Evolutionary conservation across 2,329 filamentous ascomycete genomes (phyloP).

Genomic region (Cercospora brassicicola): DNA sequence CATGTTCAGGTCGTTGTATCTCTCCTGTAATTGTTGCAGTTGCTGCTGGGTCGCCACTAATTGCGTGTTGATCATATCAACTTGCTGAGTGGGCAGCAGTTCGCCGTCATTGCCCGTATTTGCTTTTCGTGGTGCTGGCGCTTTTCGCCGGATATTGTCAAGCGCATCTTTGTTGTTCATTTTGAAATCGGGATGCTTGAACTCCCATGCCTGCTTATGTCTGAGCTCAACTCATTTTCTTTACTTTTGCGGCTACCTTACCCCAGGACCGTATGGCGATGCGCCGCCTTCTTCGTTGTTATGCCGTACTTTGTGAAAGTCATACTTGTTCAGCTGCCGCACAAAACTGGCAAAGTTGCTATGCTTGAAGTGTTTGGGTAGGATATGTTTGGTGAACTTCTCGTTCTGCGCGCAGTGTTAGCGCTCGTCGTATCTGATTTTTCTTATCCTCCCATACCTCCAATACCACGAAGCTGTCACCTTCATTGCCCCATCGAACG

Average conservation of each 20-base stretch:
- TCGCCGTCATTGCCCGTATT: slow-evolving; percentile 62
- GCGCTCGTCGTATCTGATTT: background rate
- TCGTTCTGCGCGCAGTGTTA: slow-evolving; percentile 66
- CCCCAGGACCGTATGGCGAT: slow-evolving; percentile 77
- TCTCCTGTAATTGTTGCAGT: slow-evolving; percentile 80
- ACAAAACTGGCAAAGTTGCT: slow-evolving; percentile 79
- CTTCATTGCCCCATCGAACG: slow-evolving; percentile 91
- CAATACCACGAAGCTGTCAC: slow-evolving; percentile 93
- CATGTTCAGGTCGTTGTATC: slow-evolving; percentile 74
- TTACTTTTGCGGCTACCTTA: slow-evolving; percentile 43
- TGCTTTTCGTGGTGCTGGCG: slow-evolving; percentile 81
- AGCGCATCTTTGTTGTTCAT: slow-evolving; percentile 93
- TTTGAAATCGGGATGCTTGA: slow-evolving; percentile 95
- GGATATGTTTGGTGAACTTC: slow-evolving; percentile 94
- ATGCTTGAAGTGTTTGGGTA: slow-evolving; percentile 98
- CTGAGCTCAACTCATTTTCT: slow-evolving; percentile 36
- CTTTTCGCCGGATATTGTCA: slow-evolving; percentile 94
- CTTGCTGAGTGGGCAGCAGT: slow-evolving; percentile 78
- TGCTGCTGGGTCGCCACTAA: slow-evolving; percentile 89
- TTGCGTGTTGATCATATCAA: slow-evolving; percentile 84
- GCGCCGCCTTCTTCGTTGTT: slow-evolving; percentile 83
- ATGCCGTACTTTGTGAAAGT: slow-evolving; percentile 93
- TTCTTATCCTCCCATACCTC: slow-evolving; percentile 63
- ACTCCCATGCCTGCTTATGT: slow-evolving; percentile 75
- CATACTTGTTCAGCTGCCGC: slow-evolving; percentile 63